Percentiles rank a stretch among this genome's conserved stretches.
Conservation (phyloP, 345 rosid genomes). For the Salix viminalis region DNA sequence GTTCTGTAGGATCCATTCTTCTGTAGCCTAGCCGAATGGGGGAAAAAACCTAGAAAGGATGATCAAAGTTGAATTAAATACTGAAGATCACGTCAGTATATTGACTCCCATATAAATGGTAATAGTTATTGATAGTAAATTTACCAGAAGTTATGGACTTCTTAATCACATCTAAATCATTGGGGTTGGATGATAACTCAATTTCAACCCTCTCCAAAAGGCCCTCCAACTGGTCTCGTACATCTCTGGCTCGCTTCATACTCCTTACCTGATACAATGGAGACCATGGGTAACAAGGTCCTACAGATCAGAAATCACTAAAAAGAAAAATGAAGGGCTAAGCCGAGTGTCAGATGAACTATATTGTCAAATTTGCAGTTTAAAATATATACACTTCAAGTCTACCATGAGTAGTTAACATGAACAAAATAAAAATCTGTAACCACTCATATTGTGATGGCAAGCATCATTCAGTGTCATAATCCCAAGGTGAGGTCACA, state of each 20-base stretch:
- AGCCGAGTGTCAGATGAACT: background rate
- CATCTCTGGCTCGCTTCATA: conserved; percentile 95
- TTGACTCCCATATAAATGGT: background rate
- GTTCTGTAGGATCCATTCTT: conserved; percentile 88
- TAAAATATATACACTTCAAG: background rate
- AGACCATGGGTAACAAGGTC: conserved; percentile 15
- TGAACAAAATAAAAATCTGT: background rate
- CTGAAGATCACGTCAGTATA: conserved; percentile 1
- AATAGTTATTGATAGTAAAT: background rate
- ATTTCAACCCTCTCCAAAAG: conserved; percentile 97
- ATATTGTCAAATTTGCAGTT: background rate
- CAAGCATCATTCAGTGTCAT: background rate
- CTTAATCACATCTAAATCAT: conserved; percentile 66
- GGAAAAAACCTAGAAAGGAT: conserved; percentile 65
- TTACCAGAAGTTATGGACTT: conserved; percentile 87
- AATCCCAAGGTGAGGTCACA: background rate
- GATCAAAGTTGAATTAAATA: conserved; percentile 12
- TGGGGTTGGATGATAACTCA: conserved; percentile 57
- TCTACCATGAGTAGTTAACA: background rate
- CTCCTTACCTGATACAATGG: conserved; percentile 69
- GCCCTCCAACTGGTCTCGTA: conserved; percentile 90
- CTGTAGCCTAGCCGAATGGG: conserved; percentile 82
- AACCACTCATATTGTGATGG: background rate
- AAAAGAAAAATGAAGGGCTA: background rate
- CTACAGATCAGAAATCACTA: background rate